A percentile compares a stretch with the other conserved stretches of the same genome.
These are phyloP conservation scores for Nothophoma quercina DNA, from an alignment of 2,329 filamentous ascomycete species.

Conservation along the genomic window DNA sequence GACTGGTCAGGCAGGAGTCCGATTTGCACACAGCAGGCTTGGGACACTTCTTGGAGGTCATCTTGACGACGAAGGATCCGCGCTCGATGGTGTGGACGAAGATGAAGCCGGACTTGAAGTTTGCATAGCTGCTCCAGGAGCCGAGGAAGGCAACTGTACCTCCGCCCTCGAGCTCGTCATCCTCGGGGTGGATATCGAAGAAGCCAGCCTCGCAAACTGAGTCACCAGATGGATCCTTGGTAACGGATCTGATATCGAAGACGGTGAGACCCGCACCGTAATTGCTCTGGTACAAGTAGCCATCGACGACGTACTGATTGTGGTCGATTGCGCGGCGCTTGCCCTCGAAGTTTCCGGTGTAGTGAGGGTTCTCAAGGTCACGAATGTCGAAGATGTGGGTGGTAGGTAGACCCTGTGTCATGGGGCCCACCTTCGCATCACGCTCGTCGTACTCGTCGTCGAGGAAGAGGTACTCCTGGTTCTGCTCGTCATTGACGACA, in stretches of 20 bases:
- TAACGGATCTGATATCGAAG: conserved; percentile 47
- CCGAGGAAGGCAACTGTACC: conserved; percentile 51
- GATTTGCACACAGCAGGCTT: conserved; percentile 32
- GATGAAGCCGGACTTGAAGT: conserved; percentile 44
- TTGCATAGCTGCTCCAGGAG: conserved; percentile 50
- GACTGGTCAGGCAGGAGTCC: conserved; percentile 24
- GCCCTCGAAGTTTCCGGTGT: conserved; percentile 51
- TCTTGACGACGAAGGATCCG: conserved; percentile 44
- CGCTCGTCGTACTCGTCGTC: conserved; percentile 45
- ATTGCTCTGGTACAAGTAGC: conserved; percentile 50
- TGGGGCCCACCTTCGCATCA: conserved; percentile 37
- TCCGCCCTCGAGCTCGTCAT: conserved; percentile 45
- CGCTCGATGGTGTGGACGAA: conserved; percentile 49
- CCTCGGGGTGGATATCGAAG: conserved; percentile 53
- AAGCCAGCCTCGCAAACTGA: conserved; percentile 51
- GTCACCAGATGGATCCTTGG: conserved; percentile 44
- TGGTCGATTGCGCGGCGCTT: conserved; percentile 50
- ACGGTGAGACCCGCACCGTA: conserved; percentile 51
- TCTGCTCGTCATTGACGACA: conserved; percentile 33
- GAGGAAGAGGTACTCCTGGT: conserved; percentile 40
- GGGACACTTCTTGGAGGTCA: conserved; percentile 32
- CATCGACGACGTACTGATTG: conserved; percentile 54
- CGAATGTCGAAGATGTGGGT: conserved; percentile 47
- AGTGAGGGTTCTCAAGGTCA: conserved; percentile 39
- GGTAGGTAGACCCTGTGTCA: conserved; percentile 37